These are phyloP conservation scores for Penstemon davidsonii DNA, from an alignment of 257 asterid genomes.

Conservation along the genomic window DNA sequence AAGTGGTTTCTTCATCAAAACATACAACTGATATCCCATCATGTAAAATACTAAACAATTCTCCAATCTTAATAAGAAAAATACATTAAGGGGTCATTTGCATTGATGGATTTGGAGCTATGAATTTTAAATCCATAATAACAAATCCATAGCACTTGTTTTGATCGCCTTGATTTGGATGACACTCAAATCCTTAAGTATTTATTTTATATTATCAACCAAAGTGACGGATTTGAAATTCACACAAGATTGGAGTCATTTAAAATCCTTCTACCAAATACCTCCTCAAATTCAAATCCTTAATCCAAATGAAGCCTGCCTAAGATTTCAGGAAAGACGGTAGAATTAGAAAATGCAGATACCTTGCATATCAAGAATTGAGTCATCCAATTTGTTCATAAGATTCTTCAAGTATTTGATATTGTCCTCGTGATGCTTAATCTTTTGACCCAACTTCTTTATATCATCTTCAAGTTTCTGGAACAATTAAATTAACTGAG, in stretches of 20 bases:
- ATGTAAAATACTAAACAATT: too few species aligned
- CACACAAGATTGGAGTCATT: too few species aligned
- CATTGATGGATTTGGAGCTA: too few species aligned
- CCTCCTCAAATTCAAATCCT: not conserved
- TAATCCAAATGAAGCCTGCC: not conserved
- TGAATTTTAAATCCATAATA: too few species aligned
- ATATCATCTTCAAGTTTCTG: slow-evolving; percentile 70
- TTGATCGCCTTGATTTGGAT: too few species aligned
- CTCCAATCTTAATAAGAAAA: too few species aligned
- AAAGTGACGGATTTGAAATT: not conserved
- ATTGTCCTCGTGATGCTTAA: slow-evolving; percentile 74
- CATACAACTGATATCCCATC: too few species aligned
- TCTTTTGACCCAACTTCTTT: slow-evolving; percentile 48
- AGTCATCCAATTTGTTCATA: slow-evolving; percentile 48
- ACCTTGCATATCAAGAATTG: slow-evolving; percentile 69
- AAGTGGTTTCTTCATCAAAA: too few species aligned
- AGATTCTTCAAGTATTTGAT: slow-evolving; percentile 46
- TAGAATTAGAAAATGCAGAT: slow-evolving; percentile 15
- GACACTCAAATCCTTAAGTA: too few species aligned
- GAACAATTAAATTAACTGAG: slow-evolving; percentile 26
- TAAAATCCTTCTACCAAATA: too few species aligned
- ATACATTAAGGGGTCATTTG: too few species aligned
- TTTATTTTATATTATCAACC: not conserved
- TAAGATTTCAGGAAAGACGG: slow-evolving; percentile 7
- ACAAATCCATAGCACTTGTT: too few species aligned